Evolutionary conservation across 352 stramenopile genomes (phyloP).

Genomic region (Lagenidium sp.): DNA sequence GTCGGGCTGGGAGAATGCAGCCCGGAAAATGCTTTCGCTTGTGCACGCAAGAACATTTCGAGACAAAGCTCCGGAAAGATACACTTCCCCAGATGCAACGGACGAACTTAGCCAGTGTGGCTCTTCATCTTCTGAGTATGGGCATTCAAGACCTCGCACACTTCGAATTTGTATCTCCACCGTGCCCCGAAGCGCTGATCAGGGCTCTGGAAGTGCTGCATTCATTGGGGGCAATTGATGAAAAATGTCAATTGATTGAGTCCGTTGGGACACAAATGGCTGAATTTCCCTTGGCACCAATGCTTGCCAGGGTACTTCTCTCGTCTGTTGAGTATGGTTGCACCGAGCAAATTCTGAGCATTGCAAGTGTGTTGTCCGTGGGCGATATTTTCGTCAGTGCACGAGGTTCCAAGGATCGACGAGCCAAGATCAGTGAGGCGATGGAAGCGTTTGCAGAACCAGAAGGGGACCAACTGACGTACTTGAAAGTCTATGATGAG

Average conservation of each 20-base stretch:
- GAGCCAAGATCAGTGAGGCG: constrained; percentile 50
- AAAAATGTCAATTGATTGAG: constrained; percentile 47
- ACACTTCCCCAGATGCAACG: constrained; percentile 80
- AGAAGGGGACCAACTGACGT: constrained; percentile 64
- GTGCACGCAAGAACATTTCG: constrained; percentile 54
- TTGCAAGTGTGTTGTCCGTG: constrained; percentile 95
- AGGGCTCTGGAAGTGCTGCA: constrained; percentile 63
- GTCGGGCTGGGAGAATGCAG: constrained; percentile 87
- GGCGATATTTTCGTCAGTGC: constrained; percentile 69
- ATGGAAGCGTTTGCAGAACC: constrained; percentile 61
- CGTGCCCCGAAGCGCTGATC: constrained; percentile 59
- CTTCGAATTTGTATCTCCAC: constrained; percentile 78
- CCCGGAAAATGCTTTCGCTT: constrained; percentile 76
- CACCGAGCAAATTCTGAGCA: constrained; percentile 90
- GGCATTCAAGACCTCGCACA: constrained; percentile 79
- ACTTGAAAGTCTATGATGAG: constrained; percentile 57
- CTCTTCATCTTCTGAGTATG: constrained; percentile 71
- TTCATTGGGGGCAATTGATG: constrained; percentile 54
- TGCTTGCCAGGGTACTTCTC: constrained; percentile 60
- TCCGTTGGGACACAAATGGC: constrained; percentile 92
- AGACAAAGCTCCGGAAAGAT: constrained; percentile 30
- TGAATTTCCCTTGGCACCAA: constrained; percentile 96
- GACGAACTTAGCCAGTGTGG: constrained; percentile 64
- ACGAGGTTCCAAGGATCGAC: constrained; percentile 52
- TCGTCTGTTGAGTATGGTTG: constrained; percentile 70